Conservation (phyloP, 306 rosid genomes). For the Quercus wislizeni region DNA sequence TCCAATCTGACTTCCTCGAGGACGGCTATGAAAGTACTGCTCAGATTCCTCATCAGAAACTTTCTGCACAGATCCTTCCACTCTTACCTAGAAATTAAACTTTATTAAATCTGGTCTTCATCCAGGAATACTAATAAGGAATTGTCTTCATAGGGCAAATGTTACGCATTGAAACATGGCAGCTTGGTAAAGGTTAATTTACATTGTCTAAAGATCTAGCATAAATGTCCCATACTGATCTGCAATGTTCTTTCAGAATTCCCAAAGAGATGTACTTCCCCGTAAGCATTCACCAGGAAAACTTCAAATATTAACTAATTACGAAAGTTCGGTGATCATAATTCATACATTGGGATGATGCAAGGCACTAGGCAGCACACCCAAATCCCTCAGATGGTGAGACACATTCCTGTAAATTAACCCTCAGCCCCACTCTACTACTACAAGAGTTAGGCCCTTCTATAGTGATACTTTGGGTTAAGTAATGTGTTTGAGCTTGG, state of each 20-base stretch:
- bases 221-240: background rate
- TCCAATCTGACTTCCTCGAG: conserved; percentile 95
- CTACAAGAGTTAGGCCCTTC: too few relatives aligned
- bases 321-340: background rate
- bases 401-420: background rate
- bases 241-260: background rate
- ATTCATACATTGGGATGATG: background rate
- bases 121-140: conserved; percentile 10
- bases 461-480: too few relatives aligned
- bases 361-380: background rate
- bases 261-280: background rate
- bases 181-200: background rate
- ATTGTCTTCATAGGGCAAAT: conserved; percentile 3
- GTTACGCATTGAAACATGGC: background rate
- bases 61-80: conserved; percentile 86
- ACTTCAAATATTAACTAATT: background rate
- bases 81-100: conserved; percentile 60
- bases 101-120: conserved; percentile 11
- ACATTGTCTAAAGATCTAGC: background rate
- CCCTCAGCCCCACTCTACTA: background rate
- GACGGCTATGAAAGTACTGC: conserved; percentile 92
- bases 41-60: conserved; percentile 87
- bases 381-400: background rate
- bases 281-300: background rate
- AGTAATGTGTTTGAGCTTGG: too few relatives aligned